Conservation (phyloP, 1,139 yeast genomes). For the Lodderomyces beijingensis region DNA sequence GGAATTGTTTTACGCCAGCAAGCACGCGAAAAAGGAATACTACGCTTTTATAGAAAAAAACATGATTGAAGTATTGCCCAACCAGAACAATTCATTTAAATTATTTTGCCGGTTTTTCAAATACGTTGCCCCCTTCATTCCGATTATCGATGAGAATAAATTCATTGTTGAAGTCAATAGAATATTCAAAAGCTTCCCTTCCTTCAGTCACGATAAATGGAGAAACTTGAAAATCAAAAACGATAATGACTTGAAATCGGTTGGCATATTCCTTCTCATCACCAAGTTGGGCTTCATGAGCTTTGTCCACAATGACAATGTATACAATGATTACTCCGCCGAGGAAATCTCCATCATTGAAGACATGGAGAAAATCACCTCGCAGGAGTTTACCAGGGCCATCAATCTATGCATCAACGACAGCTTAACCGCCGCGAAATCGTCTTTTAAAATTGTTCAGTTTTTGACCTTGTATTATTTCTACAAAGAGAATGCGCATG, state of each 20-base stretch:
- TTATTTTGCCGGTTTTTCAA: constrained; percentile 36
- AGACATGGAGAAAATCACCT: constrained; percentile 23
- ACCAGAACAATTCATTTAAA: constrained; percentile 22
- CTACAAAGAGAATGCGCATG: constrained; percentile 37
- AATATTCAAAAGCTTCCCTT: constrained; percentile 27
- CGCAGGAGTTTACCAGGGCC: constrained; percentile 23
- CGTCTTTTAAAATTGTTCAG: constrained; percentile 34
- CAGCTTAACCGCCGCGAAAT: constrained; percentile 23
- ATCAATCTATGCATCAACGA: constrained; percentile 33
- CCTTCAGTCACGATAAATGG: constrained; percentile 18
- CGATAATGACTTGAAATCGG: constrained; percentile 29
- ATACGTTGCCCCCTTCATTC: constrained; percentile 38
- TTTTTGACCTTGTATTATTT: constrained; percentile 29
- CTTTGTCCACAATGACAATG: constrained; percentile 34
- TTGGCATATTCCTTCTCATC: constrained; percentile 31
- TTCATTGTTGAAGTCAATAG: constrained; percentile 24
- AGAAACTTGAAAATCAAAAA: constrained; percentile 22
- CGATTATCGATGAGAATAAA: constrained; percentile 31
- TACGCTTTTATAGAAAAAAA: constrained; percentile 28
- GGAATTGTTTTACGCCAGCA: constrained; percentile 17
- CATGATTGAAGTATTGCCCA: constrained; percentile 30
- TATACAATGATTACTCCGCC: constrained; percentile 24
- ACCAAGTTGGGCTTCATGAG: constrained; percentile 38
- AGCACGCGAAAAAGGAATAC: constrained; percentile 20
- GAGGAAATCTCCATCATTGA: constrained; percentile 27